Conservation (phyloP, 805 yeast species). For the Zygosaccharomyces gambellarensis region DNA sequence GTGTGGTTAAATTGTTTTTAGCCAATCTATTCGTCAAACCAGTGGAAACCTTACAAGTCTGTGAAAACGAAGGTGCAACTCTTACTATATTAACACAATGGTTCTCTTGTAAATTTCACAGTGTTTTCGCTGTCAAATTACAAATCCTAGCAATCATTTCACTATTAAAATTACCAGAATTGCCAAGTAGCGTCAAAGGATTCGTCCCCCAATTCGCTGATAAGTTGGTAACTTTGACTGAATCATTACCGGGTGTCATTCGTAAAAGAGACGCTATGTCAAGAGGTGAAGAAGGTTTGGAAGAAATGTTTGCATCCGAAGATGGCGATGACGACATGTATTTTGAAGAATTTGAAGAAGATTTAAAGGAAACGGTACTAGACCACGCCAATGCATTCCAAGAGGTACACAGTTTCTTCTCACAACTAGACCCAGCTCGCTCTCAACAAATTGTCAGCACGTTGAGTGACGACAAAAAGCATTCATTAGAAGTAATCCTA, state of each 20-base stretch:
- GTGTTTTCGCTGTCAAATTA: constrained; percentile 77
- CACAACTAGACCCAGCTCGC: constrained; percentile 42
- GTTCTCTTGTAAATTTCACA: constrained; percentile 53
- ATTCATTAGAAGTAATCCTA: constrained; percentile 30
- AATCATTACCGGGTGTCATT: constrained; percentile 67
- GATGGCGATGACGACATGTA: constrained; percentile 47
- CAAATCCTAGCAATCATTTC: constrained; percentile 62
- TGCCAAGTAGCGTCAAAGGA: constrained; percentile 36
- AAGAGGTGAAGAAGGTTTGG: constrained; percentile 43
- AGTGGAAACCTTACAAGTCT: constrained; percentile 44
- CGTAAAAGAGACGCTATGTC: constrained; percentile 57
- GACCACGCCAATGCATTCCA: constrained; percentile 69
- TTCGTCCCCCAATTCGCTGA: constrained; percentile 47
- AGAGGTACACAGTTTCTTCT: constrained; percentile 55
- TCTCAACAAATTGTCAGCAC: constrained; percentile 37
- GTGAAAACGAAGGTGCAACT: constrained; percentile 46
- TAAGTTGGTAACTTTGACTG: constrained; percentile 48
- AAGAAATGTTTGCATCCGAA: constrained; percentile 22
- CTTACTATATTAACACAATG: constrained; percentile 54
- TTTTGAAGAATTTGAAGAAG: constrained; percentile 59
- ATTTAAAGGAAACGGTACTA: constrained; percentile 71
- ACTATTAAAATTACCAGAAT: constrained; percentile 39
- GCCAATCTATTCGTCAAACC: constrained; percentile 64
- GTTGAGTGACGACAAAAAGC: constrained; percentile 29
- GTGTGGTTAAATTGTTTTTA: constrained; percentile 55